phyloP scores from a whole-genome alignment of 345 rosid genomes.

The Eucalyptus lansdowneana region DNA sequence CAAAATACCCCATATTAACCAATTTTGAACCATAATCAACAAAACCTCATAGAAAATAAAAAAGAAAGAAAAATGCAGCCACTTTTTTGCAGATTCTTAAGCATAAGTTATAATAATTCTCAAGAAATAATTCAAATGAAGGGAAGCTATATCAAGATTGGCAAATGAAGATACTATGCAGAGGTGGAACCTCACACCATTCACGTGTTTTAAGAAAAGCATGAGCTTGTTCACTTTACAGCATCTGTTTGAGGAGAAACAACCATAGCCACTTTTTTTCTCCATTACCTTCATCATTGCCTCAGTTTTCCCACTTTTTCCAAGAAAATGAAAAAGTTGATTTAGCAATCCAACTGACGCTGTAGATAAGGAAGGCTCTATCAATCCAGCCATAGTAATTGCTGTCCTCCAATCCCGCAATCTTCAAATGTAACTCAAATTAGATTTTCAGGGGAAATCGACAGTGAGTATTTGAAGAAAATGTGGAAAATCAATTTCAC shows the following conservation, averaged over 20 bases:
- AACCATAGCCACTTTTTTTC: background rate
- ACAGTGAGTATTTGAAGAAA: background rate
- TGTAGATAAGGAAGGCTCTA: constrained; percentile 54
- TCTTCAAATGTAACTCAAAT: constrained; percentile 19
- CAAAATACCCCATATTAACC: background rate
- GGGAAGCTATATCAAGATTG: background rate
- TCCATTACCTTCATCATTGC: constrained; percentile 64
- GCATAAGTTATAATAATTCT: background rate
- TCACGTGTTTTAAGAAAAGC: background rate
- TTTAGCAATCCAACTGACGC: constrained; percentile 58
- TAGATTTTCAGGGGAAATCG: background rate
- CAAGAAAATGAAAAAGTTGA: constrained; percentile 69
- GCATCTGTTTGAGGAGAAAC: background rate
- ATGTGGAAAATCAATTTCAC: background rate
- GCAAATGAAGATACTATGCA: background rate
- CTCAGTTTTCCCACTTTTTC: constrained; percentile 79
- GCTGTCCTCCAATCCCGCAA: constrained; percentile 71
- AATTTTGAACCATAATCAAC: background rate
- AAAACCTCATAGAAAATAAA: background rate
- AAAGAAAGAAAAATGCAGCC: background rate
- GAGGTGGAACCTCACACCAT: background rate
- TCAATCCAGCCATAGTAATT: constrained; percentile 34
- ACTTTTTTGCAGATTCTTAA: background rate
- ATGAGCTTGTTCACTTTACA: background rate
- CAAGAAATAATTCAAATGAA: background rate